A percentile compares a stretch with the other conserved stretches of the same genome.
Conservation (phyloP, 176 grass and related monocot species). For the Zoysia pacifica region DNA sequence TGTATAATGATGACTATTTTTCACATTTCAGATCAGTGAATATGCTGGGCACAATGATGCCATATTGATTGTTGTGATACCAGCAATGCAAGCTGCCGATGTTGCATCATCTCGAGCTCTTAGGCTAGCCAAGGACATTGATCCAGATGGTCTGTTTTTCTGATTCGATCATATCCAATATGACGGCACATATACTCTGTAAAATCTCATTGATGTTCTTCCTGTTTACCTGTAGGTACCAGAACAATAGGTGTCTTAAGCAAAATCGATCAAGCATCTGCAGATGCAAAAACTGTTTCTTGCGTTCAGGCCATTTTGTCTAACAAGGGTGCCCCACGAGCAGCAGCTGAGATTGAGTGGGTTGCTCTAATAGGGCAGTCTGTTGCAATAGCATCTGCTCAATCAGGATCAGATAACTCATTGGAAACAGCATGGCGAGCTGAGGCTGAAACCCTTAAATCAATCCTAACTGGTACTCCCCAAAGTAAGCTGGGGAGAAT, state of each 20-base stretch:
- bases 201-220: neutral
- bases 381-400: slow-evolving; percentile 65
- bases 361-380: slow-evolving; percentile 88
- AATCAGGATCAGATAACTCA: slow-evolving; percentile 74
- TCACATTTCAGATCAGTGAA: slow-evolving; percentile 61
- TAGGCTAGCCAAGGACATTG: slow-evolving; percentile 87
- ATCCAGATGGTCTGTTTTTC: slow-evolving; percentile 71
- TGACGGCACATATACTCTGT: neutral
- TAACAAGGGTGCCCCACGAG: slow-evolving; percentile 65
- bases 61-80: slow-evolving; percentile 83
- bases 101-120: slow-evolving; percentile 76
- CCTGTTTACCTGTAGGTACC: slow-evolving; percentile 59
- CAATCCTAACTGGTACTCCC: slow-evolving; percentile 65
- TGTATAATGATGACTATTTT: too few relatives aligned
- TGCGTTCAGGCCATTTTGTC: slow-evolving; percentile 70
- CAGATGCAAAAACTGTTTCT: slow-evolving; percentile 69
- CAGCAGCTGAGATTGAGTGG: slow-evolving; percentile 66
- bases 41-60: slow-evolving; percentile 86
- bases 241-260: slow-evolving; percentile 92
- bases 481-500: slow-evolving; percentile 73
- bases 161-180: too few relatives aligned
- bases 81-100: slow-evolving; percentile 83
- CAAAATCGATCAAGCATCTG: slow-evolving; percentile 81
- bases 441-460: slow-evolving; percentile 73
- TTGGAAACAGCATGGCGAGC: slow-evolving; percentile 81